These are phyloP conservation scores for Starmerella apis DNA, from an alignment of 805 yeast species.

Conservation along the genomic window DNA sequence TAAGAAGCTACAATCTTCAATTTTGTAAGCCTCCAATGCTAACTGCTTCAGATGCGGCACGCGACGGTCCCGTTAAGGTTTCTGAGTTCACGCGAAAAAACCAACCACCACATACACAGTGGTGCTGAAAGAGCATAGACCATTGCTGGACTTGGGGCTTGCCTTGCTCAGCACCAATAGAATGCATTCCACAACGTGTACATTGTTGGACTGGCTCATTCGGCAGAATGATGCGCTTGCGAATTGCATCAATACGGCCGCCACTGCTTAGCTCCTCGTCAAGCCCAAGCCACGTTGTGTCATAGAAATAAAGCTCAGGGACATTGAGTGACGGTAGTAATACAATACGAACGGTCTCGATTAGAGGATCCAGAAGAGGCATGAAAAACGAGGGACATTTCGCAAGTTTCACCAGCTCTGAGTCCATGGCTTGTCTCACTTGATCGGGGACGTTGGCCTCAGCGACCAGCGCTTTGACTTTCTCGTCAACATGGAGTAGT, in stretches of 20 bases:
- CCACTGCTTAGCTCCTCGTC: constrained; percentile 19
- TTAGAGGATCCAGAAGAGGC: constrained; percentile 31
- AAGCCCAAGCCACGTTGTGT: constrained; percentile 54
- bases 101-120: constrained; percentile 68
- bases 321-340: constrained; percentile 31
- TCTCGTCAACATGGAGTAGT: constrained; percentile 20
- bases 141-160: constrained; percentile 31
- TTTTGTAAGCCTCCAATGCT: neutral
- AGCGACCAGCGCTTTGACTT: constrained; percentile 19
- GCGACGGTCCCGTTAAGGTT: neutral
- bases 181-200: constrained; percentile 44
- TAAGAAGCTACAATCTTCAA: no score
- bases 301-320: constrained; percentile 50
- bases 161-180: constrained; percentile 34
- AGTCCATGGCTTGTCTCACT: constrained; percentile 18
- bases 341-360: constrained; percentile 16
- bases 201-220: constrained; percentile 38
- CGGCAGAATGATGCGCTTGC: constrained; percentile 34
- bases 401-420: constrained; percentile 37
- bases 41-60: neutral
- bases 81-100: constrained; percentile 37
- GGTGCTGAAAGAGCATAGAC: constrained; percentile 60
- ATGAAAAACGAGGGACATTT: constrained; percentile 40
- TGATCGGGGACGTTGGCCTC: constrained; percentile 15
- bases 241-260: constrained; percentile 30